Conservation (phyloP, 73 alveolate genomes). For the Paramecium bursaria region DNA sequence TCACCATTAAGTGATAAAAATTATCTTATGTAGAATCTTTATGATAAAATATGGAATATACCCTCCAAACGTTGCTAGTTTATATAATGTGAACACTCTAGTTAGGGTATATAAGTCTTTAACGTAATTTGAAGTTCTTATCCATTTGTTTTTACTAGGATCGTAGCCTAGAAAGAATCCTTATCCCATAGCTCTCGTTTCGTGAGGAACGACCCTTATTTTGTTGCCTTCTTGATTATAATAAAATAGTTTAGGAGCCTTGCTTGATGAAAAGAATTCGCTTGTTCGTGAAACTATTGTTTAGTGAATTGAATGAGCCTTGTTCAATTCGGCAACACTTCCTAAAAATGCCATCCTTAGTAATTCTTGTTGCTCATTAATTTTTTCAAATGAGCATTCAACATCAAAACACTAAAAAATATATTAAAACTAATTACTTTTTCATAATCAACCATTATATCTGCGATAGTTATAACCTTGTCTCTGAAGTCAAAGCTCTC, state of each 20-base stretch:
- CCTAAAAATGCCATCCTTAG: slow-evolving; percentile 22
- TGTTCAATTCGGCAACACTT: not conserved
- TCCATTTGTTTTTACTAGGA: slow-evolving; percentile 3
- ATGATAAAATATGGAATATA: not conserved
- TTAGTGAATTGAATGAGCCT: not conserved
- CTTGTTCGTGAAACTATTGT: not conserved
- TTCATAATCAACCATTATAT: slow-evolving; percentile 25
- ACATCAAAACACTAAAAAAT: slow-evolving; percentile 23
- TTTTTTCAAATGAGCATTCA: slow-evolving; percentile 36
- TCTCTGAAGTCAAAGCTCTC: not conserved
- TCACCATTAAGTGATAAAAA: slow-evolving; percentile 32
- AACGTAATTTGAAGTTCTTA: slow-evolving; percentile 18
- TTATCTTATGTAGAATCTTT: slow-evolving; percentile 23
- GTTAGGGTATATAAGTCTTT: slow-evolving; percentile 15
- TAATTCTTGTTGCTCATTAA: slow-evolving; percentile 1
- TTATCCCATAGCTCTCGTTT: slow-evolving; percentile 15
- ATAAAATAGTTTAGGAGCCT: not conserved
- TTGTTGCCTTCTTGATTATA: slow-evolving; percentile 11
- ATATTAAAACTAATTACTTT: not conserved
- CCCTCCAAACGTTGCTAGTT: slow-evolving; percentile 14
- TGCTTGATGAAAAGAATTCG: too few species aligned
- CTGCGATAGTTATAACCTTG: not conserved
- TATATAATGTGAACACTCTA: slow-evolving; percentile 17
- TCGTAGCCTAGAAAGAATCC: slow-evolving; percentile 30
- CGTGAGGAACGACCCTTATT: slow-evolving; percentile 41